phyloP scores from a whole-genome alignment of 371 early-diverging fungal species.

The Mucor indicus region DNA sequence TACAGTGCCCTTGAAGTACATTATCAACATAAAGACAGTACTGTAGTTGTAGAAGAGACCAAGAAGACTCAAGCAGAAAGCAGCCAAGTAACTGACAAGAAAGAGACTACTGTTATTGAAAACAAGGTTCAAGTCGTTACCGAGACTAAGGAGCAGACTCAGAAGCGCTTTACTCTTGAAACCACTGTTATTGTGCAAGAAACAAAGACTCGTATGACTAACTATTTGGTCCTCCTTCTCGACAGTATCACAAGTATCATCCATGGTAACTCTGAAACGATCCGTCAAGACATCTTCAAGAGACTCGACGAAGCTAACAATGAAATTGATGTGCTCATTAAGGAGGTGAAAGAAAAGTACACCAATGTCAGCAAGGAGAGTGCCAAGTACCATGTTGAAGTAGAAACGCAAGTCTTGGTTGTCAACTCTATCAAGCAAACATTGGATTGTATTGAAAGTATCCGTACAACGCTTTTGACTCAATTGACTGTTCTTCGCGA shows the following conservation, averaged over 20 bases:
- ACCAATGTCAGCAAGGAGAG: slow-evolving; percentile 5
- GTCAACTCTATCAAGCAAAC: slow-evolving; percentile 30
- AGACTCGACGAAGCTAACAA: slow-evolving; percentile 21
- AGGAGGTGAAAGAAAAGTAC: slow-evolving; percentile 18
- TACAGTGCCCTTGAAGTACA: slow-evolving; percentile 31
- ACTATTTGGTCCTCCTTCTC: slow-evolving; percentile 29
- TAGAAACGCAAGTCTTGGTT: slow-evolving; percentile 13
- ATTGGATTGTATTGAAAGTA: slow-evolving; percentile 32
- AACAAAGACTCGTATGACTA: slow-evolving; percentile 21
- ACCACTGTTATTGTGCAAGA: slow-evolving; percentile 29
- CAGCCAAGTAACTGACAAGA: background rate
- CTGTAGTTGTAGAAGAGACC: slow-evolving; percentile 8
- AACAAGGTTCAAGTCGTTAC: slow-evolving; percentile 21
- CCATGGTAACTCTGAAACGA: slow-evolving; percentile 22
- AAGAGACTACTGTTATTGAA: slow-evolving; percentile 3
- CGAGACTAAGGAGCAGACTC: slow-evolving; percentile 28
- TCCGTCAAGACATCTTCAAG: slow-evolving; percentile 13
- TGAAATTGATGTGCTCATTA: slow-evolving; percentile 15
- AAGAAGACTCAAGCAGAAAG: slow-evolving; percentile 5
- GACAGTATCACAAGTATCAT: slow-evolving; percentile 20
- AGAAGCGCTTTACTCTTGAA: slow-evolving; percentile 27
- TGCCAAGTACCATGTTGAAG: slow-evolving; percentile 12
- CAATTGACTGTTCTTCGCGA: slow-evolving; percentile 30
- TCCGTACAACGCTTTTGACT: slow-evolving; percentile 17
- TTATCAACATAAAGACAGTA: slow-evolving; percentile 3